Percentiles rank a stretch among this genome's conserved stretches.
Evolutionary conservation across 2,329 filamentous ascomycete genomes (phyloP).

Genomic region (Trematosphaeria pertusa): DNA sequence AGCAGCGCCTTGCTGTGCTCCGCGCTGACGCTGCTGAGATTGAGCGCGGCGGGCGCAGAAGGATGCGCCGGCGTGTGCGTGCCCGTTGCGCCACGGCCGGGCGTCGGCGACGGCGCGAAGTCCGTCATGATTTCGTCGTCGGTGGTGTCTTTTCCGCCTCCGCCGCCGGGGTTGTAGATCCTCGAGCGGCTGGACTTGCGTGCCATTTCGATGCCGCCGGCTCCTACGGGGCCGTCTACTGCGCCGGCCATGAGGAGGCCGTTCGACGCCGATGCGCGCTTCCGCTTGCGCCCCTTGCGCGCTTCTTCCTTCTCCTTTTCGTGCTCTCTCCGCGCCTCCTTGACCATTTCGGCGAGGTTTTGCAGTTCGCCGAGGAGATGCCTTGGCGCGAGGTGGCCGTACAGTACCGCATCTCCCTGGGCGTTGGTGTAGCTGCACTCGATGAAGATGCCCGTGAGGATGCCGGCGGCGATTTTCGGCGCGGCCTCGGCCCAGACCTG

Average conservation of each 20-base stretch:
- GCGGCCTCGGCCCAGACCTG: slow-evolving; percentile 88
- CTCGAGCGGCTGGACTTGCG: slow-evolving; percentile 10
- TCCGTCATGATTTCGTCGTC: slow-evolving; percentile 42
- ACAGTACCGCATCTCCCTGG: slow-evolving; percentile 78
- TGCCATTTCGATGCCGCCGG: slow-evolving; percentile 19
- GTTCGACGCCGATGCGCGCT: slow-evolving; percentile 60
- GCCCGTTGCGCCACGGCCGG: slow-evolving; percentile 18
- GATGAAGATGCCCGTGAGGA: slow-evolving; percentile 84
- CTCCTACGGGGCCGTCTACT: slow-evolving; percentile 15
- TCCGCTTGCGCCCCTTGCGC: slow-evolving; percentile 66
- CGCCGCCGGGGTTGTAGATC: slow-evolving; percentile 5
- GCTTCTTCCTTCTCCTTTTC: slow-evolving; percentile 40
- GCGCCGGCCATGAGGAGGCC: slow-evolving; percentile 25
- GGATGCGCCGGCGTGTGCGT: slow-evolving; percentile 32
- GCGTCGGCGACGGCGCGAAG: slow-evolving; percentile 25
- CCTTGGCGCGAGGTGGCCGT: slow-evolving; percentile 85
- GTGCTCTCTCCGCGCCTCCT: slow-evolving; percentile 52
- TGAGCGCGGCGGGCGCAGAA: slow-evolving; percentile 32
- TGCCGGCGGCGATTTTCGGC: slow-evolving; percentile 76
- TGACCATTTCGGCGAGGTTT: slow-evolving; percentile 73
- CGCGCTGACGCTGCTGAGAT: slow-evolving; percentile 26
- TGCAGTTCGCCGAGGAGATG: slow-evolving; percentile 82
- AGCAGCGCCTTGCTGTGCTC: slow-evolving; percentile 39
- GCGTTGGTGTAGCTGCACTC: slow-evolving; percentile 93
- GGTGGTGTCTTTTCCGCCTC: not conserved